phyloP scores from a whole-genome alignment of 495 filamentous ascomycete species.

The Xylaria flabelliformis region DNA sequence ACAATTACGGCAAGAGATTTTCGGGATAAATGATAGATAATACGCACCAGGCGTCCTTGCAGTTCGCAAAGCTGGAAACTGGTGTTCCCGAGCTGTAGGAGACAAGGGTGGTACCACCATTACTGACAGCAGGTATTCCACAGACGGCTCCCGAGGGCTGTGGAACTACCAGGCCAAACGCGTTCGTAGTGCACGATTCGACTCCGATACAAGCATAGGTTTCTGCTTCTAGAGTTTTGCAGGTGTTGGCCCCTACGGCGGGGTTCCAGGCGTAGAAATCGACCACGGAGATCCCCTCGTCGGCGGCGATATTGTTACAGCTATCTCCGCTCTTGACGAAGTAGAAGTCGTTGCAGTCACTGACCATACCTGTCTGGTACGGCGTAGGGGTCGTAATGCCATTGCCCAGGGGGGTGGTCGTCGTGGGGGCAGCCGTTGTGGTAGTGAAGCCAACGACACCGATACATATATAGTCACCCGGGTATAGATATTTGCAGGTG shows the following conservation, averaged over 20 bases:
- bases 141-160: not conserved
- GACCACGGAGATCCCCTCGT: slow-evolving; percentile 37
- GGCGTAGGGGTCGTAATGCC: slow-evolving; percentile 38
- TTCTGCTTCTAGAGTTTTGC: slow-evolving; percentile 26
- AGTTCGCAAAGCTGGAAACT: not conserved
- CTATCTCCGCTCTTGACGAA: slow-evolving; percentile 47
- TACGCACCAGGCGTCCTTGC: not conserved
- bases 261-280: slow-evolving; percentile 46
- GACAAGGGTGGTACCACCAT: not conserved
- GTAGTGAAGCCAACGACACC: not conserved
- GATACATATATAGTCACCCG: too few relatives aligned
- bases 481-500: too few relatives aligned
- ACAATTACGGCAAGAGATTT: not conserved
- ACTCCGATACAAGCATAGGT: slow-evolving; percentile 37
- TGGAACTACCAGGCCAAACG: not conserved
- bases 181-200: slow-evolving; percentile 7
- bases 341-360: slow-evolving; percentile 51
- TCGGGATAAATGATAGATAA: not conserved
- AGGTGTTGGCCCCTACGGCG: slow-evolving; percentile 37
- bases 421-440: slow-evolving; percentile 3
- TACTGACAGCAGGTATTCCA: not conserved
- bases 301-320: slow-evolving; percentile 47
- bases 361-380: slow-evolving; percentile 41
- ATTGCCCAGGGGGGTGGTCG: slow-evolving; percentile 27
- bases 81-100: not conserved